A percentile compares a stretch with the other conserved stretches of the same genome.
These are phyloP conservation scores for Leccinum truebloodii DNA, from an alignment of 768 basidiomycete genomes.

Conservation along the genomic window DNA sequence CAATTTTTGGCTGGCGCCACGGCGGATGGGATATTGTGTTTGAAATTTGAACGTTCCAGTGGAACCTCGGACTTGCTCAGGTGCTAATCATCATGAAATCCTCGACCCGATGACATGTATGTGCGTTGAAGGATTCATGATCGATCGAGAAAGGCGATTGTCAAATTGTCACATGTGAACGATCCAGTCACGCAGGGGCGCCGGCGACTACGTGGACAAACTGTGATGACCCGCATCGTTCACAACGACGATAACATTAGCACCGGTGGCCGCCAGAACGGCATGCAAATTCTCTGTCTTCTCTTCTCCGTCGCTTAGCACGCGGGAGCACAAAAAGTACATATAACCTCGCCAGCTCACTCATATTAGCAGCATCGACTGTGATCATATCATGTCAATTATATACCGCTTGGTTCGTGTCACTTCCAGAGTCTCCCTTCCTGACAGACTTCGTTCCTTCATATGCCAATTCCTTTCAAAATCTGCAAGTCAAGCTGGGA, in stretches of 20 bases:
- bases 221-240: neutral
- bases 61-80: neutral
- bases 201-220: slow-evolving; percentile 20
- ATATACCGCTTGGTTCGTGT: slow-evolving; percentile 39
- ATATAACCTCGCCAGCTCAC: slow-evolving; percentile 2
- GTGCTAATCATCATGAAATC: neutral
- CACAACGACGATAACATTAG: slow-evolving; percentile 2
- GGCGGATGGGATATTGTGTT: neutral
- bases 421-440: slow-evolving; percentile 41
- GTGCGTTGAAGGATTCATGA: neutral
- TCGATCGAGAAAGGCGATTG: neutral
- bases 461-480: slow-evolving; percentile 43
- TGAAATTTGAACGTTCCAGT: too few relatives aligned
- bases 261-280: neutral
- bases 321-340: neutral
- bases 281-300: slow-evolving; percentile 4
- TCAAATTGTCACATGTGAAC: slow-evolving; percentile 2
- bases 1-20: neutral
- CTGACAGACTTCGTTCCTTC: slow-evolving; percentile 42
- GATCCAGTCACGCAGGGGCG: slow-evolving; percentile 1
- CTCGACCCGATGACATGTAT: neutral
- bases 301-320: slow-evolving; percentile 16
- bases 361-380: neutral
- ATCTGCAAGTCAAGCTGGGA: slow-evolving; percentile 36
- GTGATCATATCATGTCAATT: slow-evolving; percentile 27